These are phyloP conservation scores for Heterobasidion irregulare DNA, from an alignment of 1,284 basidiomycete species.

Conservation along the genomic window DNA sequence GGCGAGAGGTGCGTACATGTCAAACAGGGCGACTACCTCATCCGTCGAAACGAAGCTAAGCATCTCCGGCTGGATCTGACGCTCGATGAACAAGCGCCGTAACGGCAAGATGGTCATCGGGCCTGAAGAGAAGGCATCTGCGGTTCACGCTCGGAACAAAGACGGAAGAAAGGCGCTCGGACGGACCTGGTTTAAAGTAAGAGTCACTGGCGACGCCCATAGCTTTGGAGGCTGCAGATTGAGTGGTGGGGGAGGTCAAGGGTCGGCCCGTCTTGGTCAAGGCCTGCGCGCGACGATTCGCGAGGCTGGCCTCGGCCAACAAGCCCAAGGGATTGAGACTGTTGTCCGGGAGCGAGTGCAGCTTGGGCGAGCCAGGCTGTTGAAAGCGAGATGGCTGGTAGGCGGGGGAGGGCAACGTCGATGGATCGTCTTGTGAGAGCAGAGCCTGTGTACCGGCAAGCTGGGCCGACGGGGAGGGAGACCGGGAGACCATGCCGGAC, in stretches of 20 bases:
- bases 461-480: conserved; percentile 63
- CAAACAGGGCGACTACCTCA: conserved; percentile 85
- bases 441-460: conserved; percentile 50
- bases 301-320: conserved; percentile 84
- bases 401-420: conserved; percentile 34
- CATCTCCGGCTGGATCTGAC: conserved; percentile 86
- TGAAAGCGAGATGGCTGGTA: conserved; percentile 13
- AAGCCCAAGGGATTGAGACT: conserved; percentile 85
- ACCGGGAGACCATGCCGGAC: conserved; percentile 73
- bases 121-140: conserved; percentile 30
- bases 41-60: conserved; percentile 76
- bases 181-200: conserved; percentile 88
- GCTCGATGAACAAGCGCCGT: conserved; percentile 82
- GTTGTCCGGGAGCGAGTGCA: conserved; percentile 89
- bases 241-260: conserved; percentile 8
- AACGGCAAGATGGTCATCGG: conserved; percentile 84
- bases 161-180: background rate
- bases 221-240: conserved; percentile 12
- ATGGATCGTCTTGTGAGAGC: conserved; percentile 36
- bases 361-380: conserved; percentile 54
- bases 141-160: conserved; percentile 2
- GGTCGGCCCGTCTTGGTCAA: conserved; percentile 11
- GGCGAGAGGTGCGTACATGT: conserved; percentile 56
- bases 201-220: conserved; percentile 84
- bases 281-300: conserved; percentile 61